Conservation (phyloP, 176 grass and related monocot genomes). For the Puccinellia tenuiflora region DNA sequence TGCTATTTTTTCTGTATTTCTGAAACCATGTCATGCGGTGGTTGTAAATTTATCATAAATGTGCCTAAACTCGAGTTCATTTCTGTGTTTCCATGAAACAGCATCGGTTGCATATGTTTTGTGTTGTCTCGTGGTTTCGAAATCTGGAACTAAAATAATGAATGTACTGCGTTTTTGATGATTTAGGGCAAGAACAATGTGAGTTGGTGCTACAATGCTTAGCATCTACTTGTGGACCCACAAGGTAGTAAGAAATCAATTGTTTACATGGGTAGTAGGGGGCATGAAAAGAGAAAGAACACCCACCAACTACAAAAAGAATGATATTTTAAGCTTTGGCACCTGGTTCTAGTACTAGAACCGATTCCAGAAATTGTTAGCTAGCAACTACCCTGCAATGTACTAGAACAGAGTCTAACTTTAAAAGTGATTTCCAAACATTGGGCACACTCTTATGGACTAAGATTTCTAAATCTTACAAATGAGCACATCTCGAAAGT, state of each 20-base stretch:
- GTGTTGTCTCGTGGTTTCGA: not conserved
- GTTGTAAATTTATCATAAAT: not conserved
- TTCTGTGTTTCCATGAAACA: not conserved
- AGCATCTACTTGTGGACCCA: not conserved
- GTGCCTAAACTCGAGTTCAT: not conserved
- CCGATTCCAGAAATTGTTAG: not conserved
- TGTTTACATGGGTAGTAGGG: not conserved
- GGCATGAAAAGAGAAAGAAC: too few species aligned
- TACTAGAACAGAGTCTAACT: not conserved
- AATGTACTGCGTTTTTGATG: not conserved
- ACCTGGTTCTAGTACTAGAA: too few species aligned
- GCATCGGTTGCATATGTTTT: not conserved
- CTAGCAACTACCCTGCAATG: not conserved
- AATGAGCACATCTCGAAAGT: not conserved
- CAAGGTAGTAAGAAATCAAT: not conserved
- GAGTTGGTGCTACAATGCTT: not conserved
- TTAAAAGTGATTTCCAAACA: not conserved
- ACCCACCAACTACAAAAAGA: too few species aligned
- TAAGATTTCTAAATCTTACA: not conserved
- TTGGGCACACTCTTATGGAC: not conserved
- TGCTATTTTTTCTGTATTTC: not conserved
- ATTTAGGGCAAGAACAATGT: not conserved
- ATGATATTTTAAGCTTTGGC: too few species aligned
- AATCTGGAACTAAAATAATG: not conserved
- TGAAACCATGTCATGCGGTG: not conserved